Evolutionary conservation across 2,329 filamentous ascomycete species (phyloP), one percentile per base, ranked within the genome.

Genomic region (Colletotrichum falcatum): DNA sequence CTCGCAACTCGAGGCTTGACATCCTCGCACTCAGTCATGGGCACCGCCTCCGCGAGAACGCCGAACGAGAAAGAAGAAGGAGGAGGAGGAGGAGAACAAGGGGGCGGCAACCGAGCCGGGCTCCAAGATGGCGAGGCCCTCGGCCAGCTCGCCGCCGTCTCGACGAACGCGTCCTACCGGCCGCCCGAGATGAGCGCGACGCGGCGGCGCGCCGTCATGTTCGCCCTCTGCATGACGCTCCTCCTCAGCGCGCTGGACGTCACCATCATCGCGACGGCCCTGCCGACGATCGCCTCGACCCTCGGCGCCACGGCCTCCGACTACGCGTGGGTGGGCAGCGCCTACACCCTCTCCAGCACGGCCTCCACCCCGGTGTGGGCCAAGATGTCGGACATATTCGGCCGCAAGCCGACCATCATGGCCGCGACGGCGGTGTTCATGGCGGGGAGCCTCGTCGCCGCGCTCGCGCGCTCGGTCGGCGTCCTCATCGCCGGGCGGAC

Each of bases 321-420:
- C 16, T 79, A 78, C 67, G 74, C 75, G 6, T 79, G 77, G 77
- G 74, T 79, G 3, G 73, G 74, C 5, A 77, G 74, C 14, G 73
- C 74, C 0, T 77, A 77, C 9, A 76, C 75, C 0, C 53, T 78
- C 1, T 66, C 77, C 0, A 76, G 89, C 74, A 90, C 91, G 0
- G 90, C 91, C 0, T 85, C 85, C 1, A 88, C 87, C 0, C 91
- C 92, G 0, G 86, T 92, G 28, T 94, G 92, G 92, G 91, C 90
- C 1, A 83, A 83, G 64, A 72, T 83, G 51, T 79, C 78, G 2
- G 82, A 84, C 71, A 82, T 84, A 18, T 82, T 79, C 76, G 82
- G 82, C 3, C 78, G 82, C 12, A 83, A 83, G 64, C 77, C 79
- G 0, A 76, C 81, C 18, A 69, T 83, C 9, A 74, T 83, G n/a